Evolutionary conservation across 768 basidiomycete genomes (phyloP), one percentile per base, ranked within the genome.

Genomic region (Boletus rubescentipes): DNA sequence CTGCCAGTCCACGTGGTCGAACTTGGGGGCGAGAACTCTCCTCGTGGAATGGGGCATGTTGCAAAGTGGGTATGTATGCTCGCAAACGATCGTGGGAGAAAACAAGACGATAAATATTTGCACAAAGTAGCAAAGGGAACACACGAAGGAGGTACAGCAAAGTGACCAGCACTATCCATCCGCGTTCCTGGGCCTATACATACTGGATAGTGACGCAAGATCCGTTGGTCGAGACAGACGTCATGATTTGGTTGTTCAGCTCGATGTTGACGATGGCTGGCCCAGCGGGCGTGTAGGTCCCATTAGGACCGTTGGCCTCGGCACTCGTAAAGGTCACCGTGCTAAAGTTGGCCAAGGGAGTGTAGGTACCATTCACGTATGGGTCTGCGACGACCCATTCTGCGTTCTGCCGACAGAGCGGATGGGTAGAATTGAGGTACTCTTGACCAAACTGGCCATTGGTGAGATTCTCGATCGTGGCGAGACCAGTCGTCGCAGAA

Each of bases 341-440:
- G 31, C 53, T 31, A 37, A 60, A 60, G 53, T 60, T 11, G 15
- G 45, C 46, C 35, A 60, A 18, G 1, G 52, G 38, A 34, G 45
- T 6, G 8, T 0, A n/a, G n/a, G n/a, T n/a, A n/a, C n/a, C 0
- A 4, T 14, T 21, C 8, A 21, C 0, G 21, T 0, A n/a, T n/a
- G 41, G 56, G 38, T 39, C 47, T 31, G 49, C 59, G 11, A 56
- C 54, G n/a, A 57, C 47, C 60, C 60, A 61, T 20, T 61, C 60
- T 5, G 54, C 60, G 5, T 49, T 37, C 32, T 46, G 26, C 9
- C 51, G 48, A 18, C 48, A 52, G 8, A 61, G 47, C 2, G 50
- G 31, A 16, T 34, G 2, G 4, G 41, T 9, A 4, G 53, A 47
- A 16, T 23, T 21, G 7, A 36, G 26, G 26, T 2, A 2, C 21